phyloP scores from a whole-genome alignment of 306 rosid species.

The Lupinus albus region DNA sequence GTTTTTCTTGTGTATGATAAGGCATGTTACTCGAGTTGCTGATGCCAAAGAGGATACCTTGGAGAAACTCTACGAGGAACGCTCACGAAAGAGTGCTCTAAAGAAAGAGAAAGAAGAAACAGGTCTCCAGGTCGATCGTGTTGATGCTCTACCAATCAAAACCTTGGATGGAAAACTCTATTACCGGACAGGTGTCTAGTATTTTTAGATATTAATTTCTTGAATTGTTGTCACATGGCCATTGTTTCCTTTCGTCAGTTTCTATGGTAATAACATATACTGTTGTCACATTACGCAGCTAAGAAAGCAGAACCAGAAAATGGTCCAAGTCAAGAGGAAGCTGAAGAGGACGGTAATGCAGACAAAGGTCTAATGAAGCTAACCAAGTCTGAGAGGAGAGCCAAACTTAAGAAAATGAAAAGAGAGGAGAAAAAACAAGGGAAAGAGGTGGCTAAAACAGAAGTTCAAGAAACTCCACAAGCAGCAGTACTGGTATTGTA shows the following conservation, averaged over 20 bases:
- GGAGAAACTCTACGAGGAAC: conserved; percentile 86
- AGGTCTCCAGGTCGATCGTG: conserved; percentile 70
- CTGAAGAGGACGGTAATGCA: conserved; percentile 4
- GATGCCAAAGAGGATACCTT: conserved; percentile 82
- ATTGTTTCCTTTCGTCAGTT: background rate
- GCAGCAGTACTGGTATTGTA: conserved; percentile 77
- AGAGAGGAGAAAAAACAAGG: conserved; percentile 79
- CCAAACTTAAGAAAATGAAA: conserved; percentile 73
- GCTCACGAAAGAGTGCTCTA: conserved; percentile 58
- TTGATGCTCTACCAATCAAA: conserved; percentile 90
- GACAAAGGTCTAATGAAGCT: conserved; percentile 62
- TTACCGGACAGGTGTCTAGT: conserved; percentile 61
- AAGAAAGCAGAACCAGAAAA: conserved; percentile 50
- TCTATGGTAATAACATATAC: conserved; percentile 15
- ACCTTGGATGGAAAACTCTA: conserved; percentile 72
- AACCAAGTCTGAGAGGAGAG: conserved; percentile 83
- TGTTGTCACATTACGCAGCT: conserved; percentile 46
- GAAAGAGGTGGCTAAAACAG: conserved; percentile 54
- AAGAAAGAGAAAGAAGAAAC: conserved; percentile 63
- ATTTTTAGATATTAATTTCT: background rate
- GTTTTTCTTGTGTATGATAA: conserved; percentile 33
- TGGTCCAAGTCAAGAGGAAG: conserved; percentile 49
- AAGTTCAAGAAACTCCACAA: conserved; percentile 66
- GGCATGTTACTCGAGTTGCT: conserved; percentile 95
- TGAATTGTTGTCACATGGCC: conserved; percentile 24